Conservation (phyloP, 129 eudicot genomes). For the Artemisia tridentata region DNA sequence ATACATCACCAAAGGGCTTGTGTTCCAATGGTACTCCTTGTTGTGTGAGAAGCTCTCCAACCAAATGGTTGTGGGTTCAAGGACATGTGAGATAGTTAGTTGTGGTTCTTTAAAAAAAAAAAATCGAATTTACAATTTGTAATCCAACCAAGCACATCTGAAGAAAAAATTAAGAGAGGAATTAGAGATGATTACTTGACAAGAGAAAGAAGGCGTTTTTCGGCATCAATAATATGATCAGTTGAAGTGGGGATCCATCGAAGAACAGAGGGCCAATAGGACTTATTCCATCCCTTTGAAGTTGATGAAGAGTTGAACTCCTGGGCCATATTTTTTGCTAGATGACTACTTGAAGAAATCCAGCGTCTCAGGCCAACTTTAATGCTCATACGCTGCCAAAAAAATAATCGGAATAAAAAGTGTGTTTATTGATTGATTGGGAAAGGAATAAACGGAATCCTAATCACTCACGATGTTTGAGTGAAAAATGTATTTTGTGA, state of each 20-base stretch:
- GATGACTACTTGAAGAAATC: conserved; percentile 11
- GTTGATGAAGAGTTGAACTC: conserved; percentile 36
- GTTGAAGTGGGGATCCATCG: conserved; percentile 95
- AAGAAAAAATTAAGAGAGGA: not conserved
- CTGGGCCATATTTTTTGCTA: conserved; percentile 49
- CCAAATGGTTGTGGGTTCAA: too few species aligned
- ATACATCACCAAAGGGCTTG: too few species aligned
- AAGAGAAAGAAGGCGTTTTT: conserved; percentile 88
- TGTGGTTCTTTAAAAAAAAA: too few species aligned
- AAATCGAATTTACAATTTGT: not conserved
- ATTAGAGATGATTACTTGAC: conserved; percentile 49
- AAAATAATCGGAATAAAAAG: too few species aligned
- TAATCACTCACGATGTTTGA: too few species aligned
- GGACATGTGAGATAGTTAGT: too few species aligned
- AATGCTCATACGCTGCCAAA: conserved; percentile 26
- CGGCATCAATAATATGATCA: conserved; percentile 86
- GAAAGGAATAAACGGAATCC: too few species aligned
- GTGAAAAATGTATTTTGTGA: too few species aligned
- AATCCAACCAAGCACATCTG: not conserved
- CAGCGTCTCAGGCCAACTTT: conserved; percentile 28
- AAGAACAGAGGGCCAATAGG: conserved; percentile 66
- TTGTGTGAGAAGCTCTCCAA: too few species aligned
- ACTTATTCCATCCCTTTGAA: conserved; percentile 21
- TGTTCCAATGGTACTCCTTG: too few species aligned
- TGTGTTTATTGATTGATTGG: not conserved